A percentile compares a stretch with the other conserved stretches of the same genome.
Conservation (phyloP, 2,329 filamentous ascomycete genomes). For the Penicillium sp. region DNA sequence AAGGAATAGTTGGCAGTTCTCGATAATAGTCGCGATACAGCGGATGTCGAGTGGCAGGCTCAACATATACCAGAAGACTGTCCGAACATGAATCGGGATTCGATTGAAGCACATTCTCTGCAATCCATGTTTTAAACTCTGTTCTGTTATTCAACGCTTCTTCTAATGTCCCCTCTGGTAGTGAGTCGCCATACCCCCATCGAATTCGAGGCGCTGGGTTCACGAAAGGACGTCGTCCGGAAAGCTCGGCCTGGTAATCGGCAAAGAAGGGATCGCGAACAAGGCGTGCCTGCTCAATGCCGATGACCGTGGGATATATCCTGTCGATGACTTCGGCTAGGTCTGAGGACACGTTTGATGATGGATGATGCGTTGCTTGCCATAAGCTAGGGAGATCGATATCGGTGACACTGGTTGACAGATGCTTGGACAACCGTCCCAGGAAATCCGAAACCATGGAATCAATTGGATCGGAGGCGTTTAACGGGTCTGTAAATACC, state of each 20-base stretch:
- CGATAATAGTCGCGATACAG: constrained; percentile 21
- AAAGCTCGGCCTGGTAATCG: constrained; percentile 22
- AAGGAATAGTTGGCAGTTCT: constrained; percentile 4
- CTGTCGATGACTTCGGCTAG: background rate
- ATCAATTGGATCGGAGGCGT: background rate
- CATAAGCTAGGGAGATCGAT: background rate
- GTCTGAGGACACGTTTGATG: background rate
- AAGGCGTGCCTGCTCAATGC: constrained; percentile 32
- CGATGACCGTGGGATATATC: constrained; percentile 17
- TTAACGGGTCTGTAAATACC: background rate
- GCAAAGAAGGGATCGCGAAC: constrained; percentile 26
- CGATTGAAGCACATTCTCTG: constrained; percentile 19
- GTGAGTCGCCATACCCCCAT: constrained; percentile 19
- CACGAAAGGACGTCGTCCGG: constrained; percentile 25
- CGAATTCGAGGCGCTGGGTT: constrained; percentile 26
- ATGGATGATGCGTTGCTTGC: background rate
- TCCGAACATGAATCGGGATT: constrained; percentile 28
- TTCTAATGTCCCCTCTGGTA: constrained; percentile 5
- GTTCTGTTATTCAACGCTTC: constrained; percentile 31
- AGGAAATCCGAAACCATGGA: background rate
- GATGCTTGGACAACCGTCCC: background rate
- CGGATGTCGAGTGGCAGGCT: constrained; percentile 16
- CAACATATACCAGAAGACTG: constrained; percentile 27
- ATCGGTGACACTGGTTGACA: background rate
- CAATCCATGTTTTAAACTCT: constrained; percentile 31